Evolutionary conservation across 2,329 filamentous ascomycete species (phyloP), one percentile per base, ranked within the genome.

Genomic region (Thermochaetoides dissita): DNA sequence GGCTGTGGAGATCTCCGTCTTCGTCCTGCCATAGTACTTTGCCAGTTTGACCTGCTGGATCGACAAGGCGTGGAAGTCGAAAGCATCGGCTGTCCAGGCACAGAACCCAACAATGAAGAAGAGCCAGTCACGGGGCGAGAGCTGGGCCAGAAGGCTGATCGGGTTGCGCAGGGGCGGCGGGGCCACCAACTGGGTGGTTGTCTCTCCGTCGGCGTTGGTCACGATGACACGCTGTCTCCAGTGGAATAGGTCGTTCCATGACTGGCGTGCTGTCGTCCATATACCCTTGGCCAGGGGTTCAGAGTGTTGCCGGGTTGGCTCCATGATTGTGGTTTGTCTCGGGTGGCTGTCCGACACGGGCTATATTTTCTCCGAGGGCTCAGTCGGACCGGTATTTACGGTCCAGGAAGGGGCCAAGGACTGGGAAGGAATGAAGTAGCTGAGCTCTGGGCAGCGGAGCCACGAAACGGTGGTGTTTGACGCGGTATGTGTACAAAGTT

Each of bases 71-170:
- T 87, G 82, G 57, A 88, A 89, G 60, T 87, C 84, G 57, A 88
- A 89, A 3, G 84, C 83, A 58, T 89, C 84, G 43, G 82, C 83
- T 1, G 76, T 82, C 84, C 84, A 89, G 10, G 82, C 79, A 31
- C 71, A 60, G 55, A 88, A 77, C 3, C 82, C 84, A 8, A 86
- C 79, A 34, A 82, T 49, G 63, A 89, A 79, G 64, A 84, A 87
- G 10, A 83, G 55, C 83, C 84, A 89, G 56, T 82, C 77, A 46
- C 68, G 73, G 24, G 65, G 64, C 3, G 68, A 71, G 10, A 91
- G 68, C 60, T 79, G 70, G 29, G 67, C 68, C 47, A 86, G 66
- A 30, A 89, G 67, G 33, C 68, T 74, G 61, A 89, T 64, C 34
- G 84, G 84, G 57, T 89, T 84, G 51, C 69, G 65, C 42, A 86